Base-by-base conservation (phyloP, 2,329 filamentous ascomycete genomes). In the Triangularia setosa region DNA sequence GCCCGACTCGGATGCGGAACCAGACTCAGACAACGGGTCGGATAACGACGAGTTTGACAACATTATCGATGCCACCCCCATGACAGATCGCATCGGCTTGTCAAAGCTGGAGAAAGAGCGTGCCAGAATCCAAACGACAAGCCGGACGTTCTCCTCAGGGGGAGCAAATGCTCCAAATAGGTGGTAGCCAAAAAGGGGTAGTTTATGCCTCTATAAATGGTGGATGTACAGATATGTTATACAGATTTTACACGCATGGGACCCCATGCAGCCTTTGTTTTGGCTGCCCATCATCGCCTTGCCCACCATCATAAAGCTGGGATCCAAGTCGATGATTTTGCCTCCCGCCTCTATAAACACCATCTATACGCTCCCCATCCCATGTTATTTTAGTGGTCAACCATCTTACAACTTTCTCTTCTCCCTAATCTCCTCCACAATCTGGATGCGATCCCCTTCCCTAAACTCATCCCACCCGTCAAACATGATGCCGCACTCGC, bases 401-500 rank as follows among this genome's bases (percentile, higher is more conserved):
- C 14, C 8, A 48, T 68, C 62, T 76, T 81, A 85, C 73, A 87
- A 69, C 24, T 70, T 75, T 67, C 92, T 83, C 81, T 90, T 90
- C 78, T 95, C 91, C 63, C 77, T 79, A 18, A 88, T 83, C 77
- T 93, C 90, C 73, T 97, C 92, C 73, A 93, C 96, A 33, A 88
- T 89, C 79, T 98, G 95, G 67, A 99, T 84, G 75, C 89, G 86
- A 78, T 99, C 95, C 27, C 94, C 95, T 14, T 87, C 81, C 72
- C 89, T 76, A 74, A 98, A 90, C 23, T 87, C 90, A 57, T 90
- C 83, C 87, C 92, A 99, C 30, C 82, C 84, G 2, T 90, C 87
- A 72, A 99, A 94, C 60, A 87, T 88, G 69, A 99, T 89, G 69
- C 95, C 95, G 72, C 95, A 99, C 77, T 99, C 95, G n/a, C 84